phyloP scores from a whole-genome alignment of 169 alveolate species.

The Plasmodium coatneyi region DNA sequence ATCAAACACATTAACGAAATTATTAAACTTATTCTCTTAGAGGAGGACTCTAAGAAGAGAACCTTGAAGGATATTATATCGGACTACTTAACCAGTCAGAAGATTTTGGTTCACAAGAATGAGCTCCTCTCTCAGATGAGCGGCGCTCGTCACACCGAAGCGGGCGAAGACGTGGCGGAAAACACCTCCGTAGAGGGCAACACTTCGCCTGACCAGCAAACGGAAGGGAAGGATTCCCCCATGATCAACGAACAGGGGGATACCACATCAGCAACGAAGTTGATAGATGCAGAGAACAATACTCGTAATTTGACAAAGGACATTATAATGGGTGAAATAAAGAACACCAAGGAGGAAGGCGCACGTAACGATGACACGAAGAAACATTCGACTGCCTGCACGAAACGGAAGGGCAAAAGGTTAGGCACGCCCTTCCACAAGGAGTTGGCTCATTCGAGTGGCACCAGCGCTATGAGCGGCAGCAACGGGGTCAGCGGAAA shows the following conservation, averaged over 20 bases:
- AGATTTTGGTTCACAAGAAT: slow-evolving; percentile 30
- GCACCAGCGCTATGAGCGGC: neutral
- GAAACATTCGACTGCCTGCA: neutral
- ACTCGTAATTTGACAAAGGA: slow-evolving; percentile 69
- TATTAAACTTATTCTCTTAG: slow-evolving; percentile 20
- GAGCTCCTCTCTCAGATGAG: slow-evolving; percentile 33
- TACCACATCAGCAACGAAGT: neutral
- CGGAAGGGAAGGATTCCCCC: neutral
- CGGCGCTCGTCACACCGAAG: neutral
- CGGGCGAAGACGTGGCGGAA: neutral
- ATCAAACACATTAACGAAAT: slow-evolving; percentile 54
- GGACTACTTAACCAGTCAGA: slow-evolving; percentile 8
- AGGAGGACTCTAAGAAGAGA: slow-evolving; percentile 22
- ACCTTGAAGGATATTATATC: slow-evolving; percentile 27
- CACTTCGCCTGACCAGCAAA: neutral
- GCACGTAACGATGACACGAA: neutral
- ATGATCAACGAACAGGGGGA: neutral
- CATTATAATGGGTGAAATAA: slow-evolving; percentile 54
- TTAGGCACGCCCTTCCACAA: neutral
- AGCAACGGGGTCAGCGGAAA: neutral
- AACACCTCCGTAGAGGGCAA: neutral
- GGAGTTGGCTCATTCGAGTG: neutral
- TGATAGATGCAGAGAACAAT: slow-evolving; percentile 25
- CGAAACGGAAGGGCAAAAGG: neutral
- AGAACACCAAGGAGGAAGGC: slow-evolving; percentile 4